Evolutionary conservation across 306 rosid genomes (phyloP).

Genomic region (Gastrolobium bilobum): DNA sequence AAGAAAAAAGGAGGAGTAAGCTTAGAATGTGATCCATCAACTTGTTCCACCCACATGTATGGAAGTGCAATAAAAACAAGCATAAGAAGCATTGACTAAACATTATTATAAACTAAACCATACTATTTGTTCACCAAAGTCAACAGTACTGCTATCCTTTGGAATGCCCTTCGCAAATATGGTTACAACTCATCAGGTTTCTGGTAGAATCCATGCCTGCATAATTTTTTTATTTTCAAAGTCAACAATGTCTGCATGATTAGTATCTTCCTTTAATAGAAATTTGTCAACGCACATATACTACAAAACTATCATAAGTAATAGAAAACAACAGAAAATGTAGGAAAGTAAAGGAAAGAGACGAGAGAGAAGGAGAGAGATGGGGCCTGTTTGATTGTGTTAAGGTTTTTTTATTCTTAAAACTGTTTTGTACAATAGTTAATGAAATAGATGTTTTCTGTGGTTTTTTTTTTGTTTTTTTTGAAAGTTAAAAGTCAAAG

Average conservation of each 20-base stretch:
- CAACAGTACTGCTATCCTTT: constrained; percentile 60
- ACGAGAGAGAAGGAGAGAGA: no score
- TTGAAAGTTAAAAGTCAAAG: no score
- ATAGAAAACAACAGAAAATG: no score
- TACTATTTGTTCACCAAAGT: constrained; percentile 94
- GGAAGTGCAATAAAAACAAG: constrained; percentile 4
- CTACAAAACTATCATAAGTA: background rate
- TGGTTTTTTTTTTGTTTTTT: no score
- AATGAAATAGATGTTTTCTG: no score
- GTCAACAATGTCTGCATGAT: constrained; percentile 7
- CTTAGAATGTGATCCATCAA: constrained; percentile 29
- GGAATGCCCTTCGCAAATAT: constrained; percentile 85
- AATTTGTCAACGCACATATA: background rate
- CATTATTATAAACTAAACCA: constrained; percentile 46
- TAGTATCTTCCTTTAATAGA: background rate
- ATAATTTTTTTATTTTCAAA: constrained; percentile 20
- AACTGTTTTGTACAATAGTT: no score
- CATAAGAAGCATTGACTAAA: constrained; percentile 10
- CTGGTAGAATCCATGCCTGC: constrained; percentile 91
- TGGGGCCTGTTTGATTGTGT: no score
- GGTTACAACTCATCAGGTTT: constrained; percentile 79
- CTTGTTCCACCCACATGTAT: constrained; percentile 2
- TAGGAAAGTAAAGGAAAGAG: no score
- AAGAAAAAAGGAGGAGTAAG: constrained; percentile 10
- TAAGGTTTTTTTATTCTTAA: no score